Percentiles rank a stretch among this genome's conserved stretches.
Evolutionary conservation across 805 yeast genomes (phyloP).

Genomic region (Lipomyces japonicus): DNA sequence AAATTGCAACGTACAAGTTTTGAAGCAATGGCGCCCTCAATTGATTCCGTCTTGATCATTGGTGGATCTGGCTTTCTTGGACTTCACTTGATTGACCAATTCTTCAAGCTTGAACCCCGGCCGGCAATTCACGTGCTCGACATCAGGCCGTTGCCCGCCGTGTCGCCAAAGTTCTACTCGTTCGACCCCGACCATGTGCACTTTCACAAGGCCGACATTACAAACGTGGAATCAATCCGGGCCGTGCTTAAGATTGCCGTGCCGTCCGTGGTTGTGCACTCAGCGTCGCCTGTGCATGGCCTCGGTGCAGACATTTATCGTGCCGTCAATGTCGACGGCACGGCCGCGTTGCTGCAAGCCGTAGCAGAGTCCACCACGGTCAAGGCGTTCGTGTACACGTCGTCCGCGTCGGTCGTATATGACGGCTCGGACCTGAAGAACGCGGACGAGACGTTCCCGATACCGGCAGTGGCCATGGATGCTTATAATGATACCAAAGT

Average conservation of each 20-base stretch:
- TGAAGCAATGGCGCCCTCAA: too few species aligned
- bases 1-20: too few species aligned
- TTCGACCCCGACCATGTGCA: conserved; percentile 54
- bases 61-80: conserved; percentile 98
- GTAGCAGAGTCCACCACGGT: conserved; percentile 36
- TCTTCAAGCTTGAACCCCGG: conserved; percentile 57
- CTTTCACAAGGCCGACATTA: conserved; percentile 79
- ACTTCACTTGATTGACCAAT: conserved; percentile 82
- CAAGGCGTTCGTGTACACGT: conserved; percentile 82
- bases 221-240: conserved; percentile 56
- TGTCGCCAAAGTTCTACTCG: conserved; percentile 65
- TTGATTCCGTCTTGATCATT: conserved; percentile 64
- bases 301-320: conserved; percentile 74
- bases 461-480: conserved; percentile 89
- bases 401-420: conserved; percentile 96
- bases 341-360: conserved; percentile 58
- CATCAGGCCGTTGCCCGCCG: conserved; percentile 74
- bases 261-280: conserved; percentile 82
- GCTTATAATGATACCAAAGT: conserved; percentile 88
- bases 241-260: conserved; percentile 55
- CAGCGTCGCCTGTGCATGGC: conserved; percentile 96
- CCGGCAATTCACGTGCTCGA: conserved; percentile 85
- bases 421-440: conserved; percentile 90
- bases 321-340: conserved; percentile 88
- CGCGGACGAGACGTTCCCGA: conserved; percentile 93